Evolutionary conservation across 2,329 filamentous ascomycete species (phyloP).

Genomic region (Stromatinia cepivora): DNA sequence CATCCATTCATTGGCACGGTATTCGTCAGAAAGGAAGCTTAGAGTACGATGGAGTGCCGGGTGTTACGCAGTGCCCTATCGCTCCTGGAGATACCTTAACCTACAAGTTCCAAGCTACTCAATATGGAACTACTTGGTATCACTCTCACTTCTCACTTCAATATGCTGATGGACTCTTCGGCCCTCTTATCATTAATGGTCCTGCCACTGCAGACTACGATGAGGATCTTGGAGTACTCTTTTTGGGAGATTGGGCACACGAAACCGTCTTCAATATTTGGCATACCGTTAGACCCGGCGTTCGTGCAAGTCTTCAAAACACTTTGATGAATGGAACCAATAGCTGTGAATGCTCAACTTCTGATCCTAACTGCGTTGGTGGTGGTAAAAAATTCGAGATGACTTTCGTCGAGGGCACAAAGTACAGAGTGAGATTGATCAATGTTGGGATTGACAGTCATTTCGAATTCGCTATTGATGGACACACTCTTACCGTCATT

Average conservation of each 20-base stretch:
- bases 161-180: constrained; percentile 51
- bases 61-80: constrained; percentile 61
- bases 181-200: constrained; percentile 61
- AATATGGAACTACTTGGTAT: constrained; percentile 41
- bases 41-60: constrained; percentile 44
- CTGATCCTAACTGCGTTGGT: constrained; percentile 35
- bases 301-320: constrained; percentile 33
- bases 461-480: constrained; percentile 54
- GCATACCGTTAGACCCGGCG: constrained; percentile 33
- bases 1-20: constrained; percentile 54
- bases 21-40: constrained; percentile 46
- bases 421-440: constrained; percentile 47
- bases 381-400: constrained; percentile 39
- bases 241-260: constrained; percentile 40
- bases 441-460: constrained; percentile 49
- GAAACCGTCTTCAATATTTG: constrained; percentile 32
- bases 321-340: constrained; percentile 41
- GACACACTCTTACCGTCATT: constrained; percentile 59
- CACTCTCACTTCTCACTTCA: constrained; percentile 38
- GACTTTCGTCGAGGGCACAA: constrained; percentile 42
- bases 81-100: constrained; percentile 52
- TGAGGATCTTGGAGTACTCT: constrained; percentile 38
- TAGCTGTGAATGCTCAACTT: constrained; percentile 32
- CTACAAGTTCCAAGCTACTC: constrained; percentile 42
- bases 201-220: constrained; percentile 61